Conservation (phyloP, 169 alveolate species). For the Plasmodium vinckei region DNA sequence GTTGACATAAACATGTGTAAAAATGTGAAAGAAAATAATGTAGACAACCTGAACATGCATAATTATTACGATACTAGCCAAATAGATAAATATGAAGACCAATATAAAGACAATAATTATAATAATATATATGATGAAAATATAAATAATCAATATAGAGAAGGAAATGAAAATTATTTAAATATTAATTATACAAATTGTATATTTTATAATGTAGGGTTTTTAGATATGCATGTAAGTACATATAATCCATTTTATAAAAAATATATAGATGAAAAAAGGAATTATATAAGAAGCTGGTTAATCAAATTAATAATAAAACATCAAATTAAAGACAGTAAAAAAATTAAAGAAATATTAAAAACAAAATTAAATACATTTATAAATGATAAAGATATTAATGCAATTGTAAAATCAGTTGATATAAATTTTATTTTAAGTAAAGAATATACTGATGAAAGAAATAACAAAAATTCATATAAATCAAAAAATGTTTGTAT, state of each 20-base stretch:
- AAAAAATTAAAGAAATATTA: conserved; percentile 59
- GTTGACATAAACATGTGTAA: conserved; percentile 19
- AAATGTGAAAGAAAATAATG: not conserved
- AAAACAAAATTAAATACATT: conserved; percentile 28
- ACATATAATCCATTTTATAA: conserved; percentile 37
- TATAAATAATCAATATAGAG: not conserved
- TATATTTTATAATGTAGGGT: conserved; percentile 62
- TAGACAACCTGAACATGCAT: not conserved
- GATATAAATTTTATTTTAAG: conserved; percentile 31
- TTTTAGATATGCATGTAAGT: conserved; percentile 49
- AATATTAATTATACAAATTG: conserved; percentile 11
- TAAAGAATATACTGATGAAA: conserved; percentile 36
- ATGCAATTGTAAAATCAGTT: conserved; percentile 47
- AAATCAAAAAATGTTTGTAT: conserved; percentile 59
- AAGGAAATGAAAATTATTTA: not conserved
- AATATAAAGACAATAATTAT: not conserved
- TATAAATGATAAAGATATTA: conserved; percentile 64
- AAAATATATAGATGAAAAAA: conserved; percentile 40
- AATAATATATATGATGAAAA: not conserved
- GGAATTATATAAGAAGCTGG: conserved; percentile 72
- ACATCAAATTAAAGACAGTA: conserved; percentile 49
- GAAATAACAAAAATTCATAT: conserved; percentile 22
- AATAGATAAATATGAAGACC: not conserved
- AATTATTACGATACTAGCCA: not conserved
- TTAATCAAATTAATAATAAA: conserved; percentile 42